phyloP scores from a whole-genome alignment of 2,329 filamentous ascomycete genomes.

The Orbilia javanica region DNA sequence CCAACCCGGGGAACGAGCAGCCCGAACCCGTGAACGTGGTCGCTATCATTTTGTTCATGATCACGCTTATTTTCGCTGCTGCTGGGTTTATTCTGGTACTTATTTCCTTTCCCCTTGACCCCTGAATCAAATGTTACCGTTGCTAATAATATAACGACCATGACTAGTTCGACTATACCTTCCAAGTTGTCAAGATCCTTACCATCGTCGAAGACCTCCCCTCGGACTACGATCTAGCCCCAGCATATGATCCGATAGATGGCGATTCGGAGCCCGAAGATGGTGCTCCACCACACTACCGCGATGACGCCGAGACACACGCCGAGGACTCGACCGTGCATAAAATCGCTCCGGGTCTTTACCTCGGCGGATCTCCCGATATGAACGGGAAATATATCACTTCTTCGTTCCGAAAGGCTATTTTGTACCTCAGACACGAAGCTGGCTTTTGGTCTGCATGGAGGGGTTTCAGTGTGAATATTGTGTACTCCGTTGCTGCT shows the following conservation, averaged over 20 bases:
- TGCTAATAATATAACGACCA: slow-evolving; percentile 2
- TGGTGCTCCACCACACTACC: slow-evolving; percentile 61
- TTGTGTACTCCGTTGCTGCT: slow-evolving; percentile 68
- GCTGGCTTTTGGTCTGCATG: slow-evolving; percentile 76
- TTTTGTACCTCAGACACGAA: slow-evolving; percentile 73
- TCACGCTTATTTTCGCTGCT: slow-evolving; percentile 41
- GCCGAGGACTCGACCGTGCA: slow-evolving; percentile 65
- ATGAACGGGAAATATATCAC: slow-evolving; percentile 69
- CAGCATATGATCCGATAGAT: slow-evolving; percentile 62
- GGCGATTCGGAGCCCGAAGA: slow-evolving; percentile 62
- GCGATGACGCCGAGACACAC: slow-evolving; percentile 58
- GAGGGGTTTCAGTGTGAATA: slow-evolving; percentile 74
- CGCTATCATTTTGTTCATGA: slow-evolving; percentile 53
- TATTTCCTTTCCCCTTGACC: not conserved
- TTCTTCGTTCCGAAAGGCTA: slow-evolving; percentile 71
- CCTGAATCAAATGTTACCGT: not conserved
- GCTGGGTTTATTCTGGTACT: slow-evolving; percentile 51
- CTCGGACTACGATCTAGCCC: slow-evolving; percentile 69
- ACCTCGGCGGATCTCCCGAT: slow-evolving; percentile 68
- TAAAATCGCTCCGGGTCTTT: slow-evolving; percentile 66
- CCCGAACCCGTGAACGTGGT: slow-evolving; percentile 53
- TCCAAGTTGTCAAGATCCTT: slow-evolving; percentile 71
- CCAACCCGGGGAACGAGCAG: slow-evolving; percentile 32
- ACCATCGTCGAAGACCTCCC: slow-evolving; percentile 75
- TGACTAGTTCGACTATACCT: slow-evolving; percentile 59